Evolutionary conservation across 2,329 filamentous ascomycete species (phyloP).

Genomic region (Monosporascus sp.): DNA sequence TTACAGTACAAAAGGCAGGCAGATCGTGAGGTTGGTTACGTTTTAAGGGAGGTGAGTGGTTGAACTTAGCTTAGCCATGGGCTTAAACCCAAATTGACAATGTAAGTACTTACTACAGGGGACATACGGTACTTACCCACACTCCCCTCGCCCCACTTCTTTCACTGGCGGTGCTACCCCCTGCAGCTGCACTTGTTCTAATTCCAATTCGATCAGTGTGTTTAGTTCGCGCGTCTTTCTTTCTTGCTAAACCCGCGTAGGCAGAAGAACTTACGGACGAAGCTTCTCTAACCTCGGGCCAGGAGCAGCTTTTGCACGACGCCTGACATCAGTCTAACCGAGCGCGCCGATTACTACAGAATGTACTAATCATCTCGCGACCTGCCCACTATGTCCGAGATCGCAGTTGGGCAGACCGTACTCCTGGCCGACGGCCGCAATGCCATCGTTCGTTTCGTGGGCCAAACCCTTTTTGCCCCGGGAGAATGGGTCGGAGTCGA

Average conservation of each 20-base stretch:
- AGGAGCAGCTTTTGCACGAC: slow-evolving; percentile 1
- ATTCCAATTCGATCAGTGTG: not conserved
- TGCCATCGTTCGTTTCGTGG: slow-evolving; percentile 75
- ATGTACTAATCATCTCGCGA: slow-evolving; percentile 17
- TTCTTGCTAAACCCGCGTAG: not conserved
- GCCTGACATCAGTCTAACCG: slow-evolving; percentile 5
- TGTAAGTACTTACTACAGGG: too few relatives aligned
- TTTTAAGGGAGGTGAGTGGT: too few relatives aligned
- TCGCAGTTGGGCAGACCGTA: slow-evolving; percentile 66
- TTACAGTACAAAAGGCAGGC: not conserved
- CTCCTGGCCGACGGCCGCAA: slow-evolving; percentile 72
- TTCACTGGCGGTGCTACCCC: too few relatives aligned
- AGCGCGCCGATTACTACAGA: slow-evolving; percentile 4
- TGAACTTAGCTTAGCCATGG: too few relatives aligned
- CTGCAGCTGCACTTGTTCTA: too few relatives aligned
- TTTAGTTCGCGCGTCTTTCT: not conserved
- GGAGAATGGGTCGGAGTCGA: slow-evolving; percentile 90
- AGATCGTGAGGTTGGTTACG: not conserved
- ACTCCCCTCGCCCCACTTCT: too few relatives aligned
- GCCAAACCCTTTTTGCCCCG: slow-evolving; percentile 69
- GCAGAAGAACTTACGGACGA: not conserved
- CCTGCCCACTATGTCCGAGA: slow-evolving; percentile 46
- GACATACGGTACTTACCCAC: too few relatives aligned
- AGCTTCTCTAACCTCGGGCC: not conserved
- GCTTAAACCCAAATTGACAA: too few relatives aligned